Conservation (phyloP, 768 basidiomycete species). For the Hypholoma sublateritium region DNA sequence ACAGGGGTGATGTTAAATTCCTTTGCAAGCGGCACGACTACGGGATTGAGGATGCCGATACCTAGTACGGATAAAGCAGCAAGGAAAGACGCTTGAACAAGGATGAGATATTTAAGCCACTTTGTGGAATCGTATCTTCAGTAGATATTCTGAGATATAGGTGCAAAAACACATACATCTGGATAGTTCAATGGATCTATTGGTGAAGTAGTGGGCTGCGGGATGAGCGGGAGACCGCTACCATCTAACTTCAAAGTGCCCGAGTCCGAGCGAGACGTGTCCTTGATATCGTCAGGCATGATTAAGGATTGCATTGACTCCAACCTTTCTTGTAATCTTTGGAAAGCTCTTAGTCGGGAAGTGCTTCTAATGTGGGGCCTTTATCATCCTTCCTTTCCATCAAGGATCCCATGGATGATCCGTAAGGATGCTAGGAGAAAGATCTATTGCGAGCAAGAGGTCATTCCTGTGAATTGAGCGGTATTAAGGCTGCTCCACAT, state of each 20-base stretch:
- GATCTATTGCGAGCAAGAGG: no score
- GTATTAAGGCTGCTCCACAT: no score
- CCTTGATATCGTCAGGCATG: no score
- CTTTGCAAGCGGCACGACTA: conserved; percentile 34
- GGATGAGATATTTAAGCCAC: conserved; percentile 36
- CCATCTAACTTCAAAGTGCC: conserved; percentile 29
- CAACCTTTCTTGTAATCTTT: no score
- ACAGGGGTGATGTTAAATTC: conserved; percentile 36
- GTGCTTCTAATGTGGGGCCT: no score
- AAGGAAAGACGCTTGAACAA: conserved; percentile 31
- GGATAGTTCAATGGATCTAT: conserved; percentile 44
- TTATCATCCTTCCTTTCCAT: no score
- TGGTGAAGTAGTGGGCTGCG: conserved; percentile 38
- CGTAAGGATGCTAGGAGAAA: no score
- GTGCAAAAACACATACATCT: conserved; percentile 19
- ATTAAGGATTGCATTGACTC: no score
- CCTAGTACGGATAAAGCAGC: conserved; percentile 38
- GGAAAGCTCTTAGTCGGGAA: no score
- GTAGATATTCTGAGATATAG: background rate
- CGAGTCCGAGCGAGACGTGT: background rate
- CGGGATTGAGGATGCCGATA: conserved; percentile 36
- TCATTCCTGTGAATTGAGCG: no score
- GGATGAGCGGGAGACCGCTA: conserved; percentile 38
- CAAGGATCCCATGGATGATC: no score
- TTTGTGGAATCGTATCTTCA: conserved; percentile 9